Base-by-base conservation (phyloP, 768 basidiomycete genomes). In the Stropharia rugosoannulata region DNA sequence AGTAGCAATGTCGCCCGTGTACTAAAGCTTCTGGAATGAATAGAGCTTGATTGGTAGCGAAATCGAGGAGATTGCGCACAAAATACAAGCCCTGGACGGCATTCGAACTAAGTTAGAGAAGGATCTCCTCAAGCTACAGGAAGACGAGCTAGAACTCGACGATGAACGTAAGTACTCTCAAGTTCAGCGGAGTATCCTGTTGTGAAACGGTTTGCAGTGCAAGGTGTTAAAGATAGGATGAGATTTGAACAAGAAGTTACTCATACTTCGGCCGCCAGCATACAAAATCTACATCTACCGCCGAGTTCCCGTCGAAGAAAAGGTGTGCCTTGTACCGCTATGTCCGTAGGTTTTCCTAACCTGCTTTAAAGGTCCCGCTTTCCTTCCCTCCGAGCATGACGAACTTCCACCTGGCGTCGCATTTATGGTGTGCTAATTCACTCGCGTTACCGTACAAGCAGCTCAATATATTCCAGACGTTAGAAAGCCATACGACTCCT, bases 381-480 rank as follows among this genome's bases (percentile, higher is more conserved):
- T 99, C 77, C 70, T 99, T 45, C 97, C 97, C 4, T 97, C 95
- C 15, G 97, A 98, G 68, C 97, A 99, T 62, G 93, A 95, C 62
- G 94, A 97, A 51, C 78, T 99, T 29, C 97, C 97, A 8, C 83
- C 87, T 7, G 94, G 93, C 1, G 85, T 98, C 5, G 97, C 96
- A 11, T 99, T 99, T 74, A 98, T 99, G 95, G 93, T 93, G 72
- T 62, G 64, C 63, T 15, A 22, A 27, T 39, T 44, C 44, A 39
- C 22, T 52, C 5, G 15, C 54, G 9, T 50, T 39, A 51, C 49
- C 32, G 39, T n/a, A 29, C n/a, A 18, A 27, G 59, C 53, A 27
- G 55, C 59, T 64, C 9, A 63, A 18, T 35, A 40, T 49, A 25
- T 38, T 49, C 32, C 43, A 95, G 93, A 92, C 93, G 3, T 78